These are phyloP conservation scores for Aethionema arabicum DNA, from an alignment of 345 rosid species.

Conservation along the genomic window DNA sequence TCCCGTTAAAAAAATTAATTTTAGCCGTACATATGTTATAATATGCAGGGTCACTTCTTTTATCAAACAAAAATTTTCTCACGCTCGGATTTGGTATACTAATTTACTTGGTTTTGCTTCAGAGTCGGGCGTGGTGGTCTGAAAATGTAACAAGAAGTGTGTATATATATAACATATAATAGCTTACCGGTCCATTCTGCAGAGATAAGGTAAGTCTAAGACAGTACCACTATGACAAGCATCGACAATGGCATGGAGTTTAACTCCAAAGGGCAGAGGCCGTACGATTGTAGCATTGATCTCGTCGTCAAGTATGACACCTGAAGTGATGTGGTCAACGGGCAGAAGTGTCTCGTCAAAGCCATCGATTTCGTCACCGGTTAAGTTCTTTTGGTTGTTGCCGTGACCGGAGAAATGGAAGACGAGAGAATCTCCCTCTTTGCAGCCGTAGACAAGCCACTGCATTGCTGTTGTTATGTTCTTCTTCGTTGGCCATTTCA, in stretches of 20 bases:
- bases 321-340: constrained; percentile 57
- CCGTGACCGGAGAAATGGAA: constrained; percentile 96
- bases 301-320: constrained; percentile 88
- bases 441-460: constrained; percentile 72
- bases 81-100: too few relatives aligned
- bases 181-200: constrained; percentile 77
- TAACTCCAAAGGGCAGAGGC: constrained; percentile 82
- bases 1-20: too few relatives aligned
- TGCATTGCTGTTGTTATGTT: constrained; percentile 72
- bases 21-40: too few relatives aligned
- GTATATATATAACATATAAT: neutral
- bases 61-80: too few relatives aligned
- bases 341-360: constrained; percentile 92
- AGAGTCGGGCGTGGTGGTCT: too few relatives aligned
- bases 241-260: constrained; percentile 87
- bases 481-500: constrained; percentile 57
- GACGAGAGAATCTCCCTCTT: constrained; percentile 79
- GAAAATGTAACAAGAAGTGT: too few relatives aligned
- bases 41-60: too few relatives aligned
- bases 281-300: constrained; percentile 71
- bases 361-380: constrained; percentile 82
- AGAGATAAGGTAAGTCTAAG: constrained; percentile 74
- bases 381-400: constrained; percentile 57
- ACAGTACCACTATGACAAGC: constrained; percentile 94
- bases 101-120: too few relatives aligned